Conservation (phyloP, 2,329 filamentous ascomycete genomes). For the Ceratocystis colombiana region DNA sequence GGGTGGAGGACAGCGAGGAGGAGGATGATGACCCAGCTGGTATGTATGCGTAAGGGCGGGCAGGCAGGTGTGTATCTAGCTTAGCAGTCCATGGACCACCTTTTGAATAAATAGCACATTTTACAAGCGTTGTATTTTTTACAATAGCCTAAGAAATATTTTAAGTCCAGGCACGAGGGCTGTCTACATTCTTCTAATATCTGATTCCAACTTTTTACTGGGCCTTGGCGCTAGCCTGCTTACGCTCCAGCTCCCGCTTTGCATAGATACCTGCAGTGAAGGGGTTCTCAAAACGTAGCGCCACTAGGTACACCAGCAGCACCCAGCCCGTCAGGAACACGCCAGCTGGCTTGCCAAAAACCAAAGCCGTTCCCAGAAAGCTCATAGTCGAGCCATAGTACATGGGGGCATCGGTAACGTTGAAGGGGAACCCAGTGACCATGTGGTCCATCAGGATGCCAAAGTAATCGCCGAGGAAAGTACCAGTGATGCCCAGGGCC, state of each 20-base stretch:
- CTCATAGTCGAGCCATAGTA: conserved; percentile 90
- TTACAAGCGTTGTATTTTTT: too few species aligned
- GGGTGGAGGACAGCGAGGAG: conserved; percentile 41
- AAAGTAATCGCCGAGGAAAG: conserved; percentile 96
- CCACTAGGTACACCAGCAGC: conserved; percentile 66
- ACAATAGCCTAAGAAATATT: too few species aligned
- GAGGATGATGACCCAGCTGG: conserved; percentile 44
- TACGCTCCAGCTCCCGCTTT: conserved; percentile 53
- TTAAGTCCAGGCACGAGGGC: too few species aligned
- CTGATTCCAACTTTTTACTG: conserved; percentile 17
- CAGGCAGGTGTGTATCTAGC: not conserved
- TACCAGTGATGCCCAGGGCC: conserved; percentile 86
- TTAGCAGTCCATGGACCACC: not conserved
- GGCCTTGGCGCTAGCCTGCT: conserved; percentile 37
- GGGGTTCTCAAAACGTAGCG: conserved; percentile 80
- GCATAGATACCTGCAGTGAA: conserved; percentile 91
- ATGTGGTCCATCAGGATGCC: conserved; percentile 94
- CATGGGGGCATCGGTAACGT: conserved; percentile 83
- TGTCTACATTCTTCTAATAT: too few species aligned
- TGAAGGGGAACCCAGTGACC: conserved; percentile 94
- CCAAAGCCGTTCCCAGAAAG: conserved; percentile 78
- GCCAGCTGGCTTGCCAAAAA: conserved; percentile 80
- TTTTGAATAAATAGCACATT: too few species aligned
- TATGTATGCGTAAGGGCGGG: conserved; percentile 35
- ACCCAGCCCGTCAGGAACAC: conserved; percentile 66